These are phyloP conservation scores for Achlya hypogyna DNA, from an alignment of 352 stramenopile genomes.

Conservation along the genomic window DNA sequence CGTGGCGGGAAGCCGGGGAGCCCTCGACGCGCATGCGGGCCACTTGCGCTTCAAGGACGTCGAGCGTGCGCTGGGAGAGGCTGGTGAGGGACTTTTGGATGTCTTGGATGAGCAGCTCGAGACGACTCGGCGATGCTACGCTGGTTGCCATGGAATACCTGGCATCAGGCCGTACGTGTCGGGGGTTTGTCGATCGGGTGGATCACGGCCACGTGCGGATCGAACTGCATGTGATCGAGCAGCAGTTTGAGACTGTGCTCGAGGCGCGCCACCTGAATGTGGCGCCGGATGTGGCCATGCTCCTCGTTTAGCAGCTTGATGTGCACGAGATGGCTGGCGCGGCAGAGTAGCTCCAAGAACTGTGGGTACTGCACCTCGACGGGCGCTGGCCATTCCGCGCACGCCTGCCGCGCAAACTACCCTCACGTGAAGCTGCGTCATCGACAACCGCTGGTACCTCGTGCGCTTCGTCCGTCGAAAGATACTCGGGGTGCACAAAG, in stretches of 20 bases:
- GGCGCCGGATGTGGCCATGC: neutral
- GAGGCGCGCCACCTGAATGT: neutral
- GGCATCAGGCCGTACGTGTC: too few relatives aligned
- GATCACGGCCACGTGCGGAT: conserved; percentile 2
- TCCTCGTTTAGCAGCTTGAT: conserved; percentile 21
- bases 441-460: conserved; percentile 24
- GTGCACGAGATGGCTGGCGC: conserved; percentile 44
- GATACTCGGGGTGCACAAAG: conserved; percentile 65
- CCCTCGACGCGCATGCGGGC: neutral
- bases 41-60: neutral
- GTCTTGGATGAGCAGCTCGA: conserved; percentile 5
- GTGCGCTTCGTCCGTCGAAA: conserved; percentile 40
- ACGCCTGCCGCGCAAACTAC: neutral
- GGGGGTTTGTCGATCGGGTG: neutral
- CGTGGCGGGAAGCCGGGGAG: neutral
- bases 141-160: too few relatives aligned
- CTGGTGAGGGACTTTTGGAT: neutral
- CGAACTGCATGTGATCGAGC: conserved; percentile 18
- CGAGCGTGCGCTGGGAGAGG: neutral
- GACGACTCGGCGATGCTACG: neutral
- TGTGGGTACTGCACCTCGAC: conserved; percentile 30
- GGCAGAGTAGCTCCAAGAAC: conserved; percentile 59
- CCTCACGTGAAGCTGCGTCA: conserved; percentile 16
- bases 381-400: neutral
- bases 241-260: conserved; percentile 20